phyloP scores from a whole-genome alignment of 352 stramenopile genomes.

The Globisporangium parvum region DNA sequence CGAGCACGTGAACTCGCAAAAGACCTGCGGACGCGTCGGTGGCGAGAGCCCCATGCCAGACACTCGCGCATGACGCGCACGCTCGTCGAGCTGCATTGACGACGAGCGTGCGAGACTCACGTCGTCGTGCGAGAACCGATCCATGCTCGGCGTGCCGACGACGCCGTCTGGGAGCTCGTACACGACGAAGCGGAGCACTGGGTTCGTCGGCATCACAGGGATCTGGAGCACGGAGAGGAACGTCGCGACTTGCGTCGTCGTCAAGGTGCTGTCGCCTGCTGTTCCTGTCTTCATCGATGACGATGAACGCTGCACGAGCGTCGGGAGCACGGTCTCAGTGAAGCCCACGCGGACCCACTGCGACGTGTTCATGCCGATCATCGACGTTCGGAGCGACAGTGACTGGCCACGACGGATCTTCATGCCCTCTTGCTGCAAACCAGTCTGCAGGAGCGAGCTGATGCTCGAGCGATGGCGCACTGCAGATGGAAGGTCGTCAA shows the following conservation, averaged over 20 bases:
- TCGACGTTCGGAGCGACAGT: conserved; percentile 33
- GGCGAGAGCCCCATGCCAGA: conserved; percentile 55
- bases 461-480: conserved; percentile 58
- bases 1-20: conserved; percentile 77
- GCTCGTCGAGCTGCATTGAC: conserved; percentile 50
- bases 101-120: conserved; percentile 23
- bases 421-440: conserved; percentile 59
- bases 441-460: conserved; percentile 66
- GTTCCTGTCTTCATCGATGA: conserved; percentile 1
- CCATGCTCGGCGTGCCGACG: conserved; percentile 11
- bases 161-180: conserved; percentile 67
- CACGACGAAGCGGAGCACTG: conserved; percentile 73
- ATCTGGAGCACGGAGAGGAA: conserved; percentile 82
- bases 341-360: conserved; percentile 71
- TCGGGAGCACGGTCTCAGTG: conserved; percentile 73
- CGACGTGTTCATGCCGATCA: conserved; percentile 20
- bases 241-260: conserved; percentile 42
- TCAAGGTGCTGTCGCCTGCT: not conserved
- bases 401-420: conserved; percentile 46
- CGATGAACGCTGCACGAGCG: conserved; percentile 25
- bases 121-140: conserved; percentile 4
- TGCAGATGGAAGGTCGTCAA: conserved; percentile 40
- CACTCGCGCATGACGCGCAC: conserved; percentile 41
- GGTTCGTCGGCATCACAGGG: conserved; percentile 51
- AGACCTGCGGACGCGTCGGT: conserved; percentile 54